A percentile compares a stretch with the other conserved stretches of the same genome.
Evolutionary conservation across 192 early-diverging fungal genomes (phyloP).

Genomic region (Linnemannia hyalina): DNA sequence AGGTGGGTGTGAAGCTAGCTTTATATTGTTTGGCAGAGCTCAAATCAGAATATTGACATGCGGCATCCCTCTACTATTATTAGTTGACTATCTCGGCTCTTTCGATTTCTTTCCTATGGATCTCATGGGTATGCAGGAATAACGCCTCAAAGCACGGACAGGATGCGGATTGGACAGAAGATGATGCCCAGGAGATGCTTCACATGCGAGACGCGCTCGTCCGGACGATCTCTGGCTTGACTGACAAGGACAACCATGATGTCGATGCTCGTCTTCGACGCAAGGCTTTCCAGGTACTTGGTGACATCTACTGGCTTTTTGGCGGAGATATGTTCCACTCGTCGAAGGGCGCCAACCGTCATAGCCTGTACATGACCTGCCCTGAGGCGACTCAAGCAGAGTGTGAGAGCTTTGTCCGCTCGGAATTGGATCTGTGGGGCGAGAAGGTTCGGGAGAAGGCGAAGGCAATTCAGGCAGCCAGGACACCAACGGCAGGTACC

Average conservation of each 20-base stretch:
- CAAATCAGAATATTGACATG: background rate
- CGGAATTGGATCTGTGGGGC: constrained; percentile 44
- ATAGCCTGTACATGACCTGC: constrained; percentile 48
- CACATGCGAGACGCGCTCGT: constrained; percentile 30
- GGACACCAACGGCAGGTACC: constrained; percentile 6
- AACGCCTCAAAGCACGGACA: constrained; percentile 25
- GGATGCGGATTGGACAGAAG: constrained; percentile 46
- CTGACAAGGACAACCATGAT: constrained; percentile 3
- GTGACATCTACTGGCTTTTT: constrained; percentile 66
- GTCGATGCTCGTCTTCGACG: constrained; percentile 33
- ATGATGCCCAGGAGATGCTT: constrained; percentile 25
- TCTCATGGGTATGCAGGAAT: constrained; percentile 46
- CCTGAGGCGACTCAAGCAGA: constrained; percentile 42
- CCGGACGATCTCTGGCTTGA: constrained; percentile 13
- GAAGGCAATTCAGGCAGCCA: constrained; percentile 18
- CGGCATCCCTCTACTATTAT: background rate
- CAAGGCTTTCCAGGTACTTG: constrained; percentile 59
- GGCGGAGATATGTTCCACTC: constrained; percentile 61
- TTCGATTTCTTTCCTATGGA: constrained; percentile 49
- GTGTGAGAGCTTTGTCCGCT: constrained; percentile 57
- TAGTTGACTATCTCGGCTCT: constrained; percentile 45
- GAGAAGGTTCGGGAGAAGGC: constrained; percentile 32
- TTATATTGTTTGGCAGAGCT: too few species aligned
- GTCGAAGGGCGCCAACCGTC: constrained; percentile 21
- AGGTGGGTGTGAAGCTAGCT: constrained; percentile 20